phyloP scores from a whole-genome alignment of 2,329 filamentous ascomycete species.

The Colletotrichum musicola region DNA sequence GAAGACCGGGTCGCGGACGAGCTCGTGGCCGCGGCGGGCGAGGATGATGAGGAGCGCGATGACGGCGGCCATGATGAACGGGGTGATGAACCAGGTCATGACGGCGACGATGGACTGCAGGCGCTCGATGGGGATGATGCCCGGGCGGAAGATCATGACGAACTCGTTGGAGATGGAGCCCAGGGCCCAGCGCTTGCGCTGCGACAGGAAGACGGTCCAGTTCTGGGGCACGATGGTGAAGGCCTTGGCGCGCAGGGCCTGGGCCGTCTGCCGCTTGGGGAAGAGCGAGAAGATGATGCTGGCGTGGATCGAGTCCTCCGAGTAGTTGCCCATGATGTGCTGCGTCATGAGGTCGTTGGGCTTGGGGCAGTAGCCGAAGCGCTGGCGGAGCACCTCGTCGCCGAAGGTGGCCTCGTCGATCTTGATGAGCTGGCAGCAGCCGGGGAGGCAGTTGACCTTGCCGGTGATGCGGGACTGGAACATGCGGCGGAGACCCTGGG shows the following conservation, averaged over 20 bases:
- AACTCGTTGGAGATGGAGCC: slow-evolving; percentile 63
- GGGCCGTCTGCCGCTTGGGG: slow-evolving; percentile 58
- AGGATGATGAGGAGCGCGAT: slow-evolving; percentile 53
- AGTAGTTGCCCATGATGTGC: slow-evolving; percentile 63
- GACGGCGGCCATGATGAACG: slow-evolving; percentile 58
- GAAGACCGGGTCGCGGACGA: slow-evolving; percentile 53
- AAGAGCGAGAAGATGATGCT: slow-evolving; percentile 61
- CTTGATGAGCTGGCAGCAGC: slow-evolving; percentile 63
- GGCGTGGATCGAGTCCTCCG: slow-evolving; percentile 63
- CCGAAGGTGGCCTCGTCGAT: slow-evolving; percentile 63
- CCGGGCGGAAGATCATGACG: slow-evolving; percentile 59
- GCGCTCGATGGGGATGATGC: slow-evolving; percentile 57
- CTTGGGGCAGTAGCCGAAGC: slow-evolving; percentile 62
- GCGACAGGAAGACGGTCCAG: slow-evolving; percentile 61
- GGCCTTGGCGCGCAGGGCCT: slow-evolving; percentile 60
- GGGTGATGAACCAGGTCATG: slow-evolving; percentile 59
- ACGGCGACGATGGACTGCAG: slow-evolving; percentile 60
- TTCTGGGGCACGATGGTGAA: slow-evolving; percentile 60
- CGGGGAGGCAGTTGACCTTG: slow-evolving; percentile 62
- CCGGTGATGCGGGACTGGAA: slow-evolving; percentile 63
- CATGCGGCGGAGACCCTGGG: slow-evolving; percentile 60
- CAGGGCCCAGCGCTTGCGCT: slow-evolving; percentile 62
- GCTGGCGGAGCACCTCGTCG: slow-evolving; percentile 58
- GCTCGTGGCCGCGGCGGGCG: slow-evolving; percentile 46
- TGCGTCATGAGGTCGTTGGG: slow-evolving; percentile 62